A percentile compares a stretch with the other conserved stretches of the same genome.
Evolutionary conservation across 768 basidiomycete genomes (phyloP).

Genomic region (Suillus subluteus): DNA sequence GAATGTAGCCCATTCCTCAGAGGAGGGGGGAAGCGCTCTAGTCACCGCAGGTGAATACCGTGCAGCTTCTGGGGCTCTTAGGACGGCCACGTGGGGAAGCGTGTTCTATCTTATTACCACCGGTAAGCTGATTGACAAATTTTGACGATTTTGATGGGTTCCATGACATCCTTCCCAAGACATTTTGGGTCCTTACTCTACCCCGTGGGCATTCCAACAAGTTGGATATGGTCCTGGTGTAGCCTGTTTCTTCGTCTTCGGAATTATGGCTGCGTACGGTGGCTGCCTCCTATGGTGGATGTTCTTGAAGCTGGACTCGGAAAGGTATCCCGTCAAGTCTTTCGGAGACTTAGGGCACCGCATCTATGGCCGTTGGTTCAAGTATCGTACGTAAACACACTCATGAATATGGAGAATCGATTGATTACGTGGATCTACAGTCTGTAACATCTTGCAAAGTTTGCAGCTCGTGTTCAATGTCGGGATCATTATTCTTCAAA

Average conservation of each 20-base stretch:
- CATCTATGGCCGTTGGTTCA: constrained; percentile 52
- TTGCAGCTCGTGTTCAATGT: constrained; percentile 63
- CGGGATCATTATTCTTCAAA: constrained; percentile 35
- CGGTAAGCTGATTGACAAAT: constrained; percentile 19
- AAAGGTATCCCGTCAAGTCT: constrained; percentile 48
- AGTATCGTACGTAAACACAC: constrained; percentile 34
- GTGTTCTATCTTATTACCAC: constrained; percentile 63
- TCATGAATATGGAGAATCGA: background rate
- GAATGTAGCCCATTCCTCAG: constrained; percentile 5
- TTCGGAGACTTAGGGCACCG: constrained; percentile 62
- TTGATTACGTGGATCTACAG: constrained; percentile 16
- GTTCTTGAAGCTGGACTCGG: constrained; percentile 59
- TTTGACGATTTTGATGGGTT: background rate
- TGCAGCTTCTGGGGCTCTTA: constrained; percentile 49
- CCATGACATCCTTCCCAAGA: constrained; percentile 32
- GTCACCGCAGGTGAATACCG: constrained; percentile 39
- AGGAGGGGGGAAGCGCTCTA: constrained; percentile 19
- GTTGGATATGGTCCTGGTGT: constrained; percentile 65
- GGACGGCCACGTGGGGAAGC: constrained; percentile 53
- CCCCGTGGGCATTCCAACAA: constrained; percentile 59
- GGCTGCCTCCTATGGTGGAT: constrained; percentile 59
- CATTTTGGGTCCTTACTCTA: constrained; percentile 64
- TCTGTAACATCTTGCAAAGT: constrained; percentile 53
- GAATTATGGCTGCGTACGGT: constrained; percentile 54
- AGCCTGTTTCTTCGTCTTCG: constrained; percentile 27